Conservation (phyloP, 805 yeast species). For the Ogataea pini region DNA sequence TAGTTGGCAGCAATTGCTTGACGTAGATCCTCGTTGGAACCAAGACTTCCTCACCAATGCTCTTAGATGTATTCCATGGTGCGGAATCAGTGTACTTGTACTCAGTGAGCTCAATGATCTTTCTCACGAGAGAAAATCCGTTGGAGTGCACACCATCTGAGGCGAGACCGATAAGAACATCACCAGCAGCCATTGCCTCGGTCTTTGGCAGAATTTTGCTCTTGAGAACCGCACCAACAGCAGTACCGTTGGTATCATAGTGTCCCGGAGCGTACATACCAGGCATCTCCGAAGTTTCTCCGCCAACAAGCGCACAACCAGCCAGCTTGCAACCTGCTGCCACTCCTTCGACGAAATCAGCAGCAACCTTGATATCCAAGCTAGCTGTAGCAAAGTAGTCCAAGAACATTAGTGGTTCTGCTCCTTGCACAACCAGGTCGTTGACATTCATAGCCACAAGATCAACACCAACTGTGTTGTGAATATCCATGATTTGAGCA, state of each 20-base stretch:
- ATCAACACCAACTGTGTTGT: conserved; percentile 98
- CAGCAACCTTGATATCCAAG: conserved; percentile 79
- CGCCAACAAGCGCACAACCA: conserved; percentile 98
- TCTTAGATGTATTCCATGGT: conserved; percentile 75
- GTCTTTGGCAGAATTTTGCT: conserved; percentile 70
- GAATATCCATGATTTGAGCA: conserved; percentile 86
- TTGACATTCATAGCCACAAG: conserved; percentile 99
- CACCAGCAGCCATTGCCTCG: conserved; percentile 70
- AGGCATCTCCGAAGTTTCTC: conserved; percentile 99
- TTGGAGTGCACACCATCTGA: conserved; percentile 96
- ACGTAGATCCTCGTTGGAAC: conserved; percentile 95
- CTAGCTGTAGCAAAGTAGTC: conserved; percentile 97
- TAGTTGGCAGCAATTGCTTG: conserved; percentile 77
- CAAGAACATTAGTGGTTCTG: conserved; percentile 92
- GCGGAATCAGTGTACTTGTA: conserved; percentile 70
- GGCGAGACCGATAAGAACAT: conserved; percentile 80
- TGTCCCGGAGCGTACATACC: conserved; percentile 96
- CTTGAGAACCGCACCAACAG: conserved; percentile 93
- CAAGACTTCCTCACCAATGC: conserved; percentile 84
- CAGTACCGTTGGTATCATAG: conserved; percentile 98
- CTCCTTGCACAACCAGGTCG: conserved; percentile 97
- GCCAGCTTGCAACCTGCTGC: conserved; percentile 94
- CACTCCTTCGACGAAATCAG: conserved; percentile 90
- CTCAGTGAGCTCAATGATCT: conserved; percentile 78
- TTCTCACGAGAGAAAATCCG: conserved; percentile 93